Conservation (phyloP, 805 yeast genomes). For the Blastobotrys parvus region DNA sequence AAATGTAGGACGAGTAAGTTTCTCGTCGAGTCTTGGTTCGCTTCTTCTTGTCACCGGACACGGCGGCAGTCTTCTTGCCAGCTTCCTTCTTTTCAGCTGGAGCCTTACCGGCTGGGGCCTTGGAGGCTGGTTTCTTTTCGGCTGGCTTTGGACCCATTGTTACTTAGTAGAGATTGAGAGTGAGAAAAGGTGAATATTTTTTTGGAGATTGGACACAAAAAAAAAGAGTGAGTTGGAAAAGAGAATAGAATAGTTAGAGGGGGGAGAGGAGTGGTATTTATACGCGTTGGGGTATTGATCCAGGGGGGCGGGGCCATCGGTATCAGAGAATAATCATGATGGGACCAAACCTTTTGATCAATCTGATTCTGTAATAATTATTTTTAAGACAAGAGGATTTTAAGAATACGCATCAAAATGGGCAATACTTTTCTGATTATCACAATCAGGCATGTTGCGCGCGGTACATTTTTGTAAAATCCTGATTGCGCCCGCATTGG, state of each 20-base stretch:
- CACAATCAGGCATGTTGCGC: background rate
- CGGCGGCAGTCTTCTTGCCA: conserved; percentile 74
- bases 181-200: conserved; percentile 22
- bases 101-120: conserved; percentile 82
- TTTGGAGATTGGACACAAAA: background rate
- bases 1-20: conserved; percentile 95
- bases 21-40: conserved; percentile 95
- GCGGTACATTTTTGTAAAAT: background rate
- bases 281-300: conserved; percentile 1
- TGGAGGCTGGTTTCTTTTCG: conserved; percentile 51
- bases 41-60: conserved; percentile 78
- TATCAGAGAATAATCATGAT: too few relatives aligned
- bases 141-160: conserved; percentile 41
- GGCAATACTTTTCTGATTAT: background rate
- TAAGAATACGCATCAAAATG: too few relatives aligned
- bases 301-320: background rate
- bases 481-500: too few relatives aligned
- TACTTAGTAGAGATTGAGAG: too few relatives aligned
- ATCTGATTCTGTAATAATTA: too few relatives aligned
- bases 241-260: background rate
- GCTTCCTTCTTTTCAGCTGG: conserved; percentile 93
- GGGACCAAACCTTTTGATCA: too few relatives aligned
- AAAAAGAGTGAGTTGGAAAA: background rate
- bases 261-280: conserved; percentile 9
- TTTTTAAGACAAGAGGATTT: too few relatives aligned